A percentile compares a stretch with the other conserved stretches of the same genome.
These are phyloP conservation scores for Nicotiana benthamiana DNA, from an alignment of 257 asterid species.

Conservation along the genomic window DNA sequence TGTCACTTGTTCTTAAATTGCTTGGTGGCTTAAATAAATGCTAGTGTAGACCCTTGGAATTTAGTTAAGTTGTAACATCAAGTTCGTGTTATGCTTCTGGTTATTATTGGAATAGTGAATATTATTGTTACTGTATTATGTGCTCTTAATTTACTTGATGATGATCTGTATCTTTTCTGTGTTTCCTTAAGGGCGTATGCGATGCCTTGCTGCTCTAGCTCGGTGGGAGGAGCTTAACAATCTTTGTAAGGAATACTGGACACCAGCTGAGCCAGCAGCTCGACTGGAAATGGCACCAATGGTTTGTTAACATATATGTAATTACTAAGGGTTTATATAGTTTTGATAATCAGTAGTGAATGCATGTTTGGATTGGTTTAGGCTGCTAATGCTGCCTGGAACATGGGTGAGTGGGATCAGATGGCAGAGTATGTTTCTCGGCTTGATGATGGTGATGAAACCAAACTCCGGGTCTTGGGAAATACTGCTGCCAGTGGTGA, in stretches of 20 bases:
- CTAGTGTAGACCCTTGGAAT: background rate
- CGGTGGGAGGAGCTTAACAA: constrained; percentile 99
- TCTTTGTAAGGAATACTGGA: constrained; percentile 95
- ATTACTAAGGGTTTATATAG: background rate
- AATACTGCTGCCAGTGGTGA: constrained; percentile 93
- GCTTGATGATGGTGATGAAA: constrained; percentile 97
- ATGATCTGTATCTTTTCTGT: background rate
- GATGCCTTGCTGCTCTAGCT: constrained; percentile 98
- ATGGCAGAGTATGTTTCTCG: constrained; percentile 97
- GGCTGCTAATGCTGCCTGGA: constrained; percentile 99
- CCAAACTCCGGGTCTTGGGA: constrained; percentile 81
- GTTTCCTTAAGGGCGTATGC: constrained; percentile 70
- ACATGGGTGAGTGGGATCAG: constrained; percentile 99
- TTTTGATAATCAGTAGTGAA: background rate
- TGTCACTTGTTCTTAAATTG: background rate
- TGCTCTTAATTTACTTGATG: background rate
- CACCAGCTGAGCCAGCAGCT: constrained; percentile 98
- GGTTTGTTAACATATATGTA: constrained; percentile 36
- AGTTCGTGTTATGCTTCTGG: background rate
- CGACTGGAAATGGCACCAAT: constrained; percentile 99
- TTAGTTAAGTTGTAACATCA: background rate
- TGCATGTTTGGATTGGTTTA: constrained; percentile 21
- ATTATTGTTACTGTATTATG: background rate
- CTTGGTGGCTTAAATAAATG: background rate
- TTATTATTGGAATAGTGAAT: background rate